A percentile compares a stretch with the other conserved stretches of the same genome.
Conservation (phyloP, 2,329 filamentous ascomycete species). For the Arthroderma sp. region DNA sequence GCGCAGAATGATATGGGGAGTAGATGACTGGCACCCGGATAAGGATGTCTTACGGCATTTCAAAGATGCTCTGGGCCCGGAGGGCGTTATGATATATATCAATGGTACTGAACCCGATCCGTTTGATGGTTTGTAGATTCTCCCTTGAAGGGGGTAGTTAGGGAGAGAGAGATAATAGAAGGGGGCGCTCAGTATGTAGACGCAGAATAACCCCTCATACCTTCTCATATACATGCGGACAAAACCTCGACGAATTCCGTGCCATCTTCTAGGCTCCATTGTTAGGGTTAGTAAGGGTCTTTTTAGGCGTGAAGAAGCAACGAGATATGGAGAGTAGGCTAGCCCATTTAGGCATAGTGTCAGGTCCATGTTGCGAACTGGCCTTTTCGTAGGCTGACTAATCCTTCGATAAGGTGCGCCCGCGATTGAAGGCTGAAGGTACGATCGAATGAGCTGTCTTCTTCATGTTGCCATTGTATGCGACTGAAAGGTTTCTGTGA, state of each 20-base stretch:
- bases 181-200: too few relatives aligned
- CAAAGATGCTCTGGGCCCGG: not conserved
- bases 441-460: not conserved
- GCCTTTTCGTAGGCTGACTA: slow-evolving; percentile 8
- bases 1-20: not conserved
- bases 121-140: too few relatives aligned
- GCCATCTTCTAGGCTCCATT: too few relatives aligned
- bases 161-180: too few relatives aligned
- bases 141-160: too few relatives aligned
- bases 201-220: too few relatives aligned
- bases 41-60: slow-evolving; percentile 1
- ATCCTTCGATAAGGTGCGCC: slow-evolving; percentile 1
- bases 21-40: slow-evolving; percentile 1
- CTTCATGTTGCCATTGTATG: not conserved
- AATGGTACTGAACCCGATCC: too few relatives aligned
- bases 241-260: too few relatives aligned
- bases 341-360: not conserved
- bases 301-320: too few relatives aligned
- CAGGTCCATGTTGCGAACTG: slow-evolving; percentile 4
- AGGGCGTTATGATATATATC: not conserved
- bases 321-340: not conserved
- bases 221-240: too few relatives aligned
- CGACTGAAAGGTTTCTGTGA: not conserved
- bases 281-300: too few relatives aligned
- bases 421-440: not conserved